Conservation (phyloP, 176 grass and related monocot species). For the Phoenix roebelenii region DNA sequence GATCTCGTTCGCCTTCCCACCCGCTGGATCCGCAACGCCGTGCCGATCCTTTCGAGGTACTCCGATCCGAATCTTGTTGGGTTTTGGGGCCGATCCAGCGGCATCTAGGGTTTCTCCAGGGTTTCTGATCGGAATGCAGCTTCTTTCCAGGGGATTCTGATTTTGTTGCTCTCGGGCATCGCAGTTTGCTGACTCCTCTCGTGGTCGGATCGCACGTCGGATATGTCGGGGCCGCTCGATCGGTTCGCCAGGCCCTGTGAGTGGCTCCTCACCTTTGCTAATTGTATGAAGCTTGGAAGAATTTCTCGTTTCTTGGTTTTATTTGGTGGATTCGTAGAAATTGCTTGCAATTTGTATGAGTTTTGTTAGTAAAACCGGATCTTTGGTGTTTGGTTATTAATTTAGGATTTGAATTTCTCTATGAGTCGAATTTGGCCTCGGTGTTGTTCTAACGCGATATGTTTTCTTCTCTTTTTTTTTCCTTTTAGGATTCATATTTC, state of each 20-base stretch:
- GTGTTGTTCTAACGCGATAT: too few species aligned
- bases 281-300: too few species aligned
- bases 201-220: not conserved
- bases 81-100: not conserved
- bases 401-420: too few species aligned
- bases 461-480: too few species aligned
- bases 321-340: not conserved
- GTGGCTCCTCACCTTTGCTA: not conserved
- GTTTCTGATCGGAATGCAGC: constrained; percentile 77
- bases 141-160: constrained; percentile 31
- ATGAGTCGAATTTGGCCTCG: too few species aligned
- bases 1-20: constrained; percentile 13
- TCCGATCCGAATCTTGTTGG: not conserved
- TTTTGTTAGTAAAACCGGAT: too few species aligned
- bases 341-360: not conserved
- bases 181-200: too few species aligned
- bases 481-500: too few species aligned
- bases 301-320: not conserved
- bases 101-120: constrained; percentile 48
- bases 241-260: constrained; percentile 74
- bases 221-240: constrained; percentile 85
- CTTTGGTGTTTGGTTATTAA: too few species aligned
- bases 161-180: not conserved
- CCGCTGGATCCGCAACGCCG: constrained; percentile 5
- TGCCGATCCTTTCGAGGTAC: constrained; percentile 4